Evolutionary conservation across 345 rosid species (phyloP), one percentile per base, ranked within the genome.

Genomic region (Lepidium sativum): DNA sequence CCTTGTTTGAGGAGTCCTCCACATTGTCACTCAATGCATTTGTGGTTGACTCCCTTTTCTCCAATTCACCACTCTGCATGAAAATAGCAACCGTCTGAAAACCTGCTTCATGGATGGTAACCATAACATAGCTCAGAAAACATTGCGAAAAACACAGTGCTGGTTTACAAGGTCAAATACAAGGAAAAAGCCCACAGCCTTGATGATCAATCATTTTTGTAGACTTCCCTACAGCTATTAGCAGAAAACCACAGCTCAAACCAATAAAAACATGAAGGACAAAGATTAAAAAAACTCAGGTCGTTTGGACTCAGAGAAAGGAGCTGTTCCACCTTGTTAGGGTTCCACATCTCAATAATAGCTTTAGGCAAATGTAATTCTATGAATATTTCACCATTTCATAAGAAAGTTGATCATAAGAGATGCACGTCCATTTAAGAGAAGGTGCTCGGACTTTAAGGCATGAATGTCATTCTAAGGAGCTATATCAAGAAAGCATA

Each of bases 81-180:
- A 94, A 94, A 94, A 90, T 82, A 88, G 90, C 87, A 90, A 90
- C 95, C 84, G 88, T 82, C 95, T 88, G 92, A 88, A 88, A 90
- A 86, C 92, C 95, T 88, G 87, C 96, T 88, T 80, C 89, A 85
- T 78, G 79, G 82, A 87, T 84, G 67, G 76, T 86, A 83, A 82
- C 92, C 82, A 86, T 78, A 79, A 80, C 84, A 72, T 80, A 85
- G 83, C 97, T 94, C 85, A 90, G 96, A 82, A 76, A 79, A 52
- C 42, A 75, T 74, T 78, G 59, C 39, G 73, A 67, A 58, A 69
- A 42, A 31, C 64, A 67, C 20, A 25, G 39, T 65, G 47, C 71
- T 71, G 55, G 57, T 67, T 54, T 53, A 37, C 68, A 51, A 60
- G 42, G 77, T 67, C 67, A 66, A 37, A 31, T 18, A 63, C 40